Conservation (phyloP, 345 rosid species). For the Iberis pinnata region DNA sequence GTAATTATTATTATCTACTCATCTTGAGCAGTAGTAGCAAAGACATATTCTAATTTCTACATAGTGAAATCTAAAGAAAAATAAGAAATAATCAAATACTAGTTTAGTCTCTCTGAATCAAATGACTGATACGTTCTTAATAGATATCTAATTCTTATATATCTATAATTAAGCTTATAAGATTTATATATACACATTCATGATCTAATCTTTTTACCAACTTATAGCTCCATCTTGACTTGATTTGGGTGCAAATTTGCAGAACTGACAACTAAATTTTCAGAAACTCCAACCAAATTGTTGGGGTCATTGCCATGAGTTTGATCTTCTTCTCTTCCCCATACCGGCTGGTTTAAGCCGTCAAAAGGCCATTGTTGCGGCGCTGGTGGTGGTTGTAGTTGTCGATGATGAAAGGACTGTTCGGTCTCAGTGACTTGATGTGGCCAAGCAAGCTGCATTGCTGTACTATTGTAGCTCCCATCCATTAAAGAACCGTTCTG, state of each 20-base stretch:
- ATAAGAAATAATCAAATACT: conserved; percentile 4
- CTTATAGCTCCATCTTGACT: conserved; percentile 59
- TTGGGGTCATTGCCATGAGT: conserved; percentile 48
- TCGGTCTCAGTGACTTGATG: conserved; percentile 44
- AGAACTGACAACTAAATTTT: conserved; percentile 35
- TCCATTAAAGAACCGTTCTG: conserved; percentile 65
- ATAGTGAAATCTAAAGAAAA: conserved; percentile 9
- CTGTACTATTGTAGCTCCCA: conserved; percentile 48
- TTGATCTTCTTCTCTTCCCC: conserved; percentile 76
- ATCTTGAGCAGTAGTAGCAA: neutral
- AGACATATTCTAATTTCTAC: conserved; percentile 14
- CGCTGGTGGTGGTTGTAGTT: conserved; percentile 60
- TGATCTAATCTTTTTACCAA: conserved; percentile 29
- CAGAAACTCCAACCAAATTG: conserved; percentile 17
- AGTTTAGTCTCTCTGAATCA: conserved; percentile 26
- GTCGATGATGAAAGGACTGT: conserved; percentile 36
- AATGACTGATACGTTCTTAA: conserved; percentile 19
- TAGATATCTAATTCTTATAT: conserved; percentile 20
- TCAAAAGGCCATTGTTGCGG: conserved; percentile 65
- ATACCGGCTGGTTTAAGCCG: conserved; percentile 49
- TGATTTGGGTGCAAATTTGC: conserved; percentile 54
- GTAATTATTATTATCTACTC: no score
- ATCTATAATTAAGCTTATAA: conserved; percentile 23
- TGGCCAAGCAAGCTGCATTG: conserved; percentile 62
- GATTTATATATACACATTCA: conserved; percentile 23